Base-by-base conservation (phyloP, 129 eudicot genomes). In the carrot (Daucus carota) region DNA sequence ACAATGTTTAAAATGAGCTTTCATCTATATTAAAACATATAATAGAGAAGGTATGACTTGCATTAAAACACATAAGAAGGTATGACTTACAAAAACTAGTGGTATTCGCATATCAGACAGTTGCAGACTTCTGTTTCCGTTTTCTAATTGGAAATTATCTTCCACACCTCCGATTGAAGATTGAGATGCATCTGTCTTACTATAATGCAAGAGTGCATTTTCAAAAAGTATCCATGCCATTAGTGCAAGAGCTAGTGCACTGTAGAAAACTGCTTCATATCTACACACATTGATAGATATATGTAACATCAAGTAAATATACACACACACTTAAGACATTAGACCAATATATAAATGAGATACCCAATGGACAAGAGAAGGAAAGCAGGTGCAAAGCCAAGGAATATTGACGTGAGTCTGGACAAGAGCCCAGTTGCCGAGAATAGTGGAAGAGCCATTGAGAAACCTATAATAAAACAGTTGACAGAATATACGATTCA, bases 321-420 rank as follows among this genome's bases (percentile, higher is more conserved):
- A 57, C 10, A n/a, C 1, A 20, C 13, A n/a, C 31, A 57, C 11
- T 1, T n/a, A 24, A n/a, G 9, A 57, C 28, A n/a, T 9, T 57
- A 57, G 65, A 31, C 5, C 33, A 22, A 34, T 57, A 68, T 50
- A 68, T 34, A 50, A 45, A 78, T 75, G 54, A 74, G 52, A 70
- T 91, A 94, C 98, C 98, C 98, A 14, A 94, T 94, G 40, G 98
- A 94, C 33, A 94, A 86, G 54, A 94, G 87, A 54, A 94, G 85
- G 66, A 91, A 94, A n/a, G 98, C 85, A 11, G 98, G 97, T 78
- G 98, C 98, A 83, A 94, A 91, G 79, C 98, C 98, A 43, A 94
- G 96, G 78, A 84, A 94, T 72, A 94, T 89, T 78, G 98, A 91
- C 81, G 85, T 86, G 24, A 94, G 86, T 63, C 98, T 84, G 42